Conservation (phyloP, 768 basidiomycete genomes). For the Serendipita sp. region DNA sequence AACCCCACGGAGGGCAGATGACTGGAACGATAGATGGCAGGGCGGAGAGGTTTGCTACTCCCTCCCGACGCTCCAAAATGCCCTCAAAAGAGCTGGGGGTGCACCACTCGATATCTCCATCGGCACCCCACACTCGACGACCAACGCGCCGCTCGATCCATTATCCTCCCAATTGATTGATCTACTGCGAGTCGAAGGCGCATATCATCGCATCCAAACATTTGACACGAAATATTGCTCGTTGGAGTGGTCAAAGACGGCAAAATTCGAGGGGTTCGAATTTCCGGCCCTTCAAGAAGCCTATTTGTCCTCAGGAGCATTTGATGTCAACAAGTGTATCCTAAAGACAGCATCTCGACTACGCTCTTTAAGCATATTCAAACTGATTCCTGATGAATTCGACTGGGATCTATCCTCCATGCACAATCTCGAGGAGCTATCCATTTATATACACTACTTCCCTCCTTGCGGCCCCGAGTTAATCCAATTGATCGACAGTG, state of each 20-base stretch:
- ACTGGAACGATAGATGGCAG: not conserved
- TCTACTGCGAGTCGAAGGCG: not conserved
- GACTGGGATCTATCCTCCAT: no score
- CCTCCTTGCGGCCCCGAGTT: no score
- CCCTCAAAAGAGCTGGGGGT: not conserved
- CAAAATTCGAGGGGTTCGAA: not conserved
- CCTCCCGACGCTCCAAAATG: not conserved
- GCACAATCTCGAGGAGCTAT: no score
- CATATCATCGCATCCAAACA: not conserved
- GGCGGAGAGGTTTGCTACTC: not conserved
- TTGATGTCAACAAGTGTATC: not conserved
- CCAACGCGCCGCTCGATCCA: not conserved
- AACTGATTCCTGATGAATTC: no score
- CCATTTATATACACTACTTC: no score
- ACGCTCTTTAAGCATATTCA: no score
- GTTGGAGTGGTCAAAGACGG: no score
- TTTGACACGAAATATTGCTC: not conserved
- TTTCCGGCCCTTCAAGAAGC: not conserved
- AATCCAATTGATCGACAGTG: no score
- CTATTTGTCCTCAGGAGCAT: not conserved
- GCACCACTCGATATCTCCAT: not conserved
- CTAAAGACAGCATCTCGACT: no score
- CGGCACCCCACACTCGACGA: no score
- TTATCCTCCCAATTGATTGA: not conserved
- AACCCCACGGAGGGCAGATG: not conserved